Base-by-base conservation (phyloP, 2,329 filamentous ascomycete genomes). In the Kalaharituber pfeilii region DNA sequence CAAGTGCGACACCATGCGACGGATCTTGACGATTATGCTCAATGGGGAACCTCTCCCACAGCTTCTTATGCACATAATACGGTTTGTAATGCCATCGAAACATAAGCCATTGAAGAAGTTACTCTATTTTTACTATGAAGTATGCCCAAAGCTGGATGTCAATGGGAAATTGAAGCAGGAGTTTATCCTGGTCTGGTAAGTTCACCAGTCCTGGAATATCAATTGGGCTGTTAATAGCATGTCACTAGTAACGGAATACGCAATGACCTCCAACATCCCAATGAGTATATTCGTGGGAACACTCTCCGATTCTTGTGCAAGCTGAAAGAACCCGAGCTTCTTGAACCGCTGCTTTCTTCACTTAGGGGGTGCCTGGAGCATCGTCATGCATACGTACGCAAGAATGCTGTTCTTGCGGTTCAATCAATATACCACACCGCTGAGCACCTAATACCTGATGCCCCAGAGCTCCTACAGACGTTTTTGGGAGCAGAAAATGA, bases 1-100 rank as follows among this genome's bases (percentile, higher is more conserved):
- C 66, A 95, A 95, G 75, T 76, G 89, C 69, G 87, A 94, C 62
- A 94, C 87, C 57, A 93, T 93, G 86, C 93, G 91, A 80, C 84
- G 81, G 73, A 87, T 98, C 68, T 73, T 96, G 67, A 94, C 86
- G 60, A 80, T 95, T 67, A 96, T 98, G 91, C 79, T 98, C 66
- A 96, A 96, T 69, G 91, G 91, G 63, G 89, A 98, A 67, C 82
- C 91, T 39, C 91, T 98, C 82, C 84, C 88, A 25, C 82, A 87
- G 63, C 76, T 98, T 20, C 80, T 98, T 64, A 98, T 98, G 91
- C 91, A 96, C 73, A 98, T 98, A 67, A 98, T 98, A 69, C 86
- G 91, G 69, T 98, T 98, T 69, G 88, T 98, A 65, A 98, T 98
- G 91, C 91, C 91, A 13, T 94, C 87, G 60, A 95, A 93, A 74